Conservation (phyloP, 208 protist species). For the Wallacemonas sp. region DNA sequence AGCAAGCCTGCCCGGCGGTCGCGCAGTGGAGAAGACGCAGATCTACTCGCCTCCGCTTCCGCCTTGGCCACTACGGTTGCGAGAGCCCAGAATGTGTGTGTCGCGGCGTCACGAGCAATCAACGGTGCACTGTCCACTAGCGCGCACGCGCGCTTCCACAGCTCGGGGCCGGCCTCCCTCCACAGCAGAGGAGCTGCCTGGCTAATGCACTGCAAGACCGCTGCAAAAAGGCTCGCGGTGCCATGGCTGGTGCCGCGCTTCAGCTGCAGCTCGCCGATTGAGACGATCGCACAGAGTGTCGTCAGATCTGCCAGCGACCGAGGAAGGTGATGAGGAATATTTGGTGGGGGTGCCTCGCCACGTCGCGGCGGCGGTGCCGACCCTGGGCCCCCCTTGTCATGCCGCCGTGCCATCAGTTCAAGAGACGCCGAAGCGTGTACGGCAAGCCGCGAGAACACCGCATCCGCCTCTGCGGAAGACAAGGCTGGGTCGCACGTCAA, state of each 20-base stretch:
- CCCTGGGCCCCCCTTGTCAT: neutral
- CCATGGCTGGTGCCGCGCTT: slow-evolving; percentile 21
- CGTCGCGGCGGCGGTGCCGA: neutral
- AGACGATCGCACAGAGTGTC: slow-evolving; percentile 8
- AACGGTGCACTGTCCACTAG: slow-evolving; percentile 30
- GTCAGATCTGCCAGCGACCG: neutral
- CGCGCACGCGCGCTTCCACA: slow-evolving; percentile 39
- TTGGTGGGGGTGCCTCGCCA: too few relatives aligned
- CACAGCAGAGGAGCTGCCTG: slow-evolving; percentile 20
- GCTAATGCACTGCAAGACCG: slow-evolving; percentile 36
- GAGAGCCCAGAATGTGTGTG: neutral
- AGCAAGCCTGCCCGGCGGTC: neutral
- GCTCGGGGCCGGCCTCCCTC: neutral
- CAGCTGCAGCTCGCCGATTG: slow-evolving; percentile 26
- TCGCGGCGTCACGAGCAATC: slow-evolving; percentile 6
- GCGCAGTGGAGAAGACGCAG: neutral
- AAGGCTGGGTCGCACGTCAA: slow-evolving; percentile 15
- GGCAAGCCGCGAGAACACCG: slow-evolving; percentile 5
- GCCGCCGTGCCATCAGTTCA: neutral
- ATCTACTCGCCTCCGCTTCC: neutral
- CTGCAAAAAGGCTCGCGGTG: slow-evolving; percentile 35
- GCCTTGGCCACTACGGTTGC: neutral
- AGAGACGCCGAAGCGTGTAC: neutral
- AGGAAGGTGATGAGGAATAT: too few relatives aligned
- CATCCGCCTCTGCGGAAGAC: neutral